These are phyloP conservation scores for Claviceps sp. DNA, from an alignment of 2,329 filamentous ascomycete species.

Conservation along the genomic window DNA sequence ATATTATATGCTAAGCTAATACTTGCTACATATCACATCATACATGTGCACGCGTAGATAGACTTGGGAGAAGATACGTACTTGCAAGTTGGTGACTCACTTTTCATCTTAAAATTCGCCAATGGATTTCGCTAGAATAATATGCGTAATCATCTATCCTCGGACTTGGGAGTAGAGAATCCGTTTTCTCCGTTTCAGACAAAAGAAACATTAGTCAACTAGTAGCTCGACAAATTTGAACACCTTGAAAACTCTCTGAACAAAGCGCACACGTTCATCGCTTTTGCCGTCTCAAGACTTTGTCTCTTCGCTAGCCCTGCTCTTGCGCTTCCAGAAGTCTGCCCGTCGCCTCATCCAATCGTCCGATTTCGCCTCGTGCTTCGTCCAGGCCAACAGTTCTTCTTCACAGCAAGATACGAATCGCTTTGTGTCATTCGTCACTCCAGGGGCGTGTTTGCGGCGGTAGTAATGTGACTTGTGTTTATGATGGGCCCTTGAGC, in stretches of 20 bases:
- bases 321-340: not conserved
- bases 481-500: constrained; percentile 19
- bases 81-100: not conserved
- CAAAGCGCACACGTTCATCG: constrained; percentile 3
- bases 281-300: not conserved
- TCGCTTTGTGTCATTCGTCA: constrained; percentile 1
- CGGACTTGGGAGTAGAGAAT: not conserved
- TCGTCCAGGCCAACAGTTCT: not conserved
- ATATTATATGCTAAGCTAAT: too few relatives aligned
- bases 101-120: not conserved
- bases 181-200: constrained; percentile 11
- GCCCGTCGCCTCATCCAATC: not conserved
- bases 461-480: constrained; percentile 22
- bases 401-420: not conserved
- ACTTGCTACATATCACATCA: not conserved
- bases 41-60: too few relatives aligned
- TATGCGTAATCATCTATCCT: not conserved
- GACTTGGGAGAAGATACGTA: not conserved
- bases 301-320: not conserved
- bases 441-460: constrained; percentile 4
- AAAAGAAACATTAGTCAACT: not conserved
- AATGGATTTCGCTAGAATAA: constrained; percentile 1
- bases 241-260: constrained; percentile 3
- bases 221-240: constrained; percentile 1
- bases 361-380: not conserved